These are phyloP conservation scores for Henckelia pumila DNA, from an alignment of 257 asterid species.

Conservation along the genomic window DNA sequence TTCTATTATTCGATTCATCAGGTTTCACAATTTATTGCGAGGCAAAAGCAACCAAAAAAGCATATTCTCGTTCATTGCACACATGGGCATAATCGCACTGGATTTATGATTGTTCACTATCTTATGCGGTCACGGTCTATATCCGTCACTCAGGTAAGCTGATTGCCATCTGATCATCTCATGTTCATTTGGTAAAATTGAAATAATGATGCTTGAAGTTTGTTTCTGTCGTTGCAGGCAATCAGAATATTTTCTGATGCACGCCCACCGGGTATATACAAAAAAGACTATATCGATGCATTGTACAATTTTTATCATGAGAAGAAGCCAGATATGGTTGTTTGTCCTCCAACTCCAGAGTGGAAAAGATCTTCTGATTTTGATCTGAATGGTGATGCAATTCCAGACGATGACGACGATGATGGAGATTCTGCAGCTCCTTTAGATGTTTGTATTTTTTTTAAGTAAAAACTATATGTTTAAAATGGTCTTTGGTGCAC, in stretches of 20 bases:
- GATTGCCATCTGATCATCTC: conserved; percentile 16
- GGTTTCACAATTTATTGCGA: conserved; percentile 79
- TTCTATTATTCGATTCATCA: conserved; percentile 31
- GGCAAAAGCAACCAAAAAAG: conserved; percentile 74
- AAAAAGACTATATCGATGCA: conserved; percentile 84
- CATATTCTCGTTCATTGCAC: conserved; percentile 93
- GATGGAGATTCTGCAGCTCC: conserved; percentile 67
- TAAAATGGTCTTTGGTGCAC: conserved; percentile 12
- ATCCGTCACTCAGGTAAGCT: conserved; percentile 82
- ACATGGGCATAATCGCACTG: conserved; percentile 98
- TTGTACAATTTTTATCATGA: conserved; percentile 87
- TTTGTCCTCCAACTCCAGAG: conserved; percentile 87
- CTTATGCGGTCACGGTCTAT: conserved; percentile 77
- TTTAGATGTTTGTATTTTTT: conserved; percentile 43
- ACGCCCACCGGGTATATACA: conserved; percentile 97
- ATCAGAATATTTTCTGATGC: conserved; percentile 77
- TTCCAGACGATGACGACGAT: conserved; percentile 91
- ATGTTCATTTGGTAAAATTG: conserved; percentile 5
- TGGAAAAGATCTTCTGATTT: conserved; percentile 92
- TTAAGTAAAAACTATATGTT: background rate
- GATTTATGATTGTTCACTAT: conserved; percentile 89
- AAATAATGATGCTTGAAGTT: conserved; percentile 17
- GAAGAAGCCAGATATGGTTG: conserved; percentile 72
- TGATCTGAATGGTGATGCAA: conserved; percentile 95
- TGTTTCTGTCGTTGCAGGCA: conserved; percentile 48